phyloP scores from a whole-genome alignment of 371 early-diverging fungal species.

The Mucor mucedo region DNA sequence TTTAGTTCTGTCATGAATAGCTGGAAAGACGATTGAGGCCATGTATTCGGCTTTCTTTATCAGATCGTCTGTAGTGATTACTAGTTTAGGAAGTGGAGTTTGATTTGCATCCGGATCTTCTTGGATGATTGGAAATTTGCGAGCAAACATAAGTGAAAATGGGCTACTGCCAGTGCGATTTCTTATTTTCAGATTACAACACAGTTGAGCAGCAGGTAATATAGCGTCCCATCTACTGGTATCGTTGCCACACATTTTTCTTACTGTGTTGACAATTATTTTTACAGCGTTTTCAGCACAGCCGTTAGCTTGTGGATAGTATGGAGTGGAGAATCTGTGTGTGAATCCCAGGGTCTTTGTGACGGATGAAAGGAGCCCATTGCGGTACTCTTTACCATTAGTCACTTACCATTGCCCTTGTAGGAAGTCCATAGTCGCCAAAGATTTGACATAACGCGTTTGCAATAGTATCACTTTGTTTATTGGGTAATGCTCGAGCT shows the following conservation, averaged over 20 bases:
- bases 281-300: constrained; percentile 16
- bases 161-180: constrained; percentile 13
- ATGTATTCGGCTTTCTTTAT: constrained; percentile 20
- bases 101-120: constrained; percentile 4
- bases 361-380: background rate
- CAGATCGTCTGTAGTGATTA: constrained; percentile 3
- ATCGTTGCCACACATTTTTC: constrained; percentile 15
- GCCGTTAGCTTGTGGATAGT: constrained; percentile 8
- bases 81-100: background rate
- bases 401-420: constrained; percentile 21
- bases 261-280: constrained; percentile 13
- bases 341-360: constrained; percentile 7
- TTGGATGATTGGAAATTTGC: background rate
- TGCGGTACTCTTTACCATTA: constrained; percentile 41
- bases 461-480: constrained; percentile 27
- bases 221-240: constrained; percentile 28
- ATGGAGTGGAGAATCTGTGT: constrained; percentile 8
- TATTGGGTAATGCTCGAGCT: constrained; percentile 24
- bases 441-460: constrained; percentile 24
- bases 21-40: constrained; percentile 31
- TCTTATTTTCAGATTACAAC: constrained; percentile 9
- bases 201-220: constrained; percentile 28
- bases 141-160: constrained; percentile 27
- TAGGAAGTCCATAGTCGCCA: constrained; percentile 30
- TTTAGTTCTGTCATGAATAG: constrained; percentile 6